Evolutionary conservation across 2,329 filamentous ascomycete genomes (phyloP).

Genomic region (Ciborinia camelliae): DNA sequence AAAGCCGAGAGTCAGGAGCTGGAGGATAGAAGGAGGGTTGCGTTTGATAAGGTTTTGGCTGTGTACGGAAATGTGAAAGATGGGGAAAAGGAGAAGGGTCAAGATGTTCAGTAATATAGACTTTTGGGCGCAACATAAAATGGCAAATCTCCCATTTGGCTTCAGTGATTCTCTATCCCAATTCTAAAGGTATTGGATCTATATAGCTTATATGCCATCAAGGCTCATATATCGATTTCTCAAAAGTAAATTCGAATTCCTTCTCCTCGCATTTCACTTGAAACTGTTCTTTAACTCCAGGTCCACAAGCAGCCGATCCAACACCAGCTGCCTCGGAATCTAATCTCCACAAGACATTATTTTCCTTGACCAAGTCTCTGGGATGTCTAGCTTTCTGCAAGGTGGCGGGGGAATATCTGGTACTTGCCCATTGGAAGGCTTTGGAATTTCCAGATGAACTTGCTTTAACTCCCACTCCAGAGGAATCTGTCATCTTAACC

Average conservation of each 20-base stretch:
- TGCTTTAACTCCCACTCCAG: slow-evolving; percentile 5
- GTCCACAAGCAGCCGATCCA: slow-evolving; percentile 47
- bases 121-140: background rate
- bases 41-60: background rate
- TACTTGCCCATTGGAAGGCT: slow-evolving; percentile 41
- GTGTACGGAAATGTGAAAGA: background rate
- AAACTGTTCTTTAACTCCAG: slow-evolving; percentile 19
- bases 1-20: background rate
- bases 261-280: slow-evolving; percentile 18
- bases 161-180: background rate
- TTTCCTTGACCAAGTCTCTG: slow-evolving; percentile 54
- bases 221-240: slow-evolving; percentile 14
- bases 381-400: slow-evolving; percentile 60
- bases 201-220: no score
- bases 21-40: background rate
- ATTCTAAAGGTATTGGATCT: background rate
- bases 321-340: slow-evolving; percentile 47
- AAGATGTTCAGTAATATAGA: background rate
- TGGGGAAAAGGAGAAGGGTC: background rate
- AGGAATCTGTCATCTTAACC: slow-evolving; percentile 12
- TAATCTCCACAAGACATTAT: slow-evolving; percentile 42
- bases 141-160: background rate
- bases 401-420: slow-evolving; percentile 49
- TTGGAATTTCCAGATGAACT: slow-evolving; percentile 32
- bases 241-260: slow-evolving; percentile 18